phyloP scores from a whole-genome alignment of 192 early-diverging fungal species.

The Coemansia sp. region DNA sequence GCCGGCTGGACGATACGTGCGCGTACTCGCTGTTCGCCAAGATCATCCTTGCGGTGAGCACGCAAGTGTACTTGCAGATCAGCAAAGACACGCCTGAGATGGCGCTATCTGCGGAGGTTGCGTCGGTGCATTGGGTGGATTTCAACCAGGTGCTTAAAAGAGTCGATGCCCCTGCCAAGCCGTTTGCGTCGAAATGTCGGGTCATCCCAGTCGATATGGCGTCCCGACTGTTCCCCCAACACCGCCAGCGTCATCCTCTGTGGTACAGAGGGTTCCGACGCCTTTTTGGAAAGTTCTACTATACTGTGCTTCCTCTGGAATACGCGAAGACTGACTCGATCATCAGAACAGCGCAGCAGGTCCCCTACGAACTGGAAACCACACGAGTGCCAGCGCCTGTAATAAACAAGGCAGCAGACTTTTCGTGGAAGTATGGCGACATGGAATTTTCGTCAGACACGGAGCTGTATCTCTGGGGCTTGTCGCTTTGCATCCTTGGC shows the following conservation, averaged over 20 bases:
- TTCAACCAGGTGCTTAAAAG: conserved; percentile 20
- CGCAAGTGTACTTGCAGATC: conserved; percentile 45
- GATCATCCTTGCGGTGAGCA: conserved; percentile 23
- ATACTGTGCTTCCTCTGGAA: conserved; percentile 32
- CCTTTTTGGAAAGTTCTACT: conserved; percentile 18
- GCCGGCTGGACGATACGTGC: conserved; percentile 26
- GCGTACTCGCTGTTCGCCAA: conserved; percentile 12
- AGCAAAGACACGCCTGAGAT: conserved; percentile 9
- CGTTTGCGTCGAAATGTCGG: conserved; percentile 11
- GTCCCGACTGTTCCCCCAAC: conserved; percentile 12
- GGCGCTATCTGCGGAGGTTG: conserved; percentile 33
- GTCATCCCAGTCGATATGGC: conserved; percentile 21
- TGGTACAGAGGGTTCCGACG: conserved; percentile 24
- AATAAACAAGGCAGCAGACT: neutral
- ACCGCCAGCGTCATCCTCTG: conserved; percentile 2
- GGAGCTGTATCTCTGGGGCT: conserved; percentile 51
- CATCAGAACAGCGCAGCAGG: neutral
- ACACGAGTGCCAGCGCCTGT: neutral
- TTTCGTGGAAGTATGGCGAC: conserved; percentile 4
- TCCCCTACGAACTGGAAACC: neutral
- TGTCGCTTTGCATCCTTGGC: conserved; percentile 36
- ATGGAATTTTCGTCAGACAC: conserved; percentile 17
- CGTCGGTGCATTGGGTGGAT: conserved; percentile 46
- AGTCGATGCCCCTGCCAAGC: conserved; percentile 12
- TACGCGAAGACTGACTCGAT: conserved; percentile 10